phyloP scores from a whole-genome alignment of 495 filamentous ascomycete species.

The Penicillium egyptiacum region DNA sequence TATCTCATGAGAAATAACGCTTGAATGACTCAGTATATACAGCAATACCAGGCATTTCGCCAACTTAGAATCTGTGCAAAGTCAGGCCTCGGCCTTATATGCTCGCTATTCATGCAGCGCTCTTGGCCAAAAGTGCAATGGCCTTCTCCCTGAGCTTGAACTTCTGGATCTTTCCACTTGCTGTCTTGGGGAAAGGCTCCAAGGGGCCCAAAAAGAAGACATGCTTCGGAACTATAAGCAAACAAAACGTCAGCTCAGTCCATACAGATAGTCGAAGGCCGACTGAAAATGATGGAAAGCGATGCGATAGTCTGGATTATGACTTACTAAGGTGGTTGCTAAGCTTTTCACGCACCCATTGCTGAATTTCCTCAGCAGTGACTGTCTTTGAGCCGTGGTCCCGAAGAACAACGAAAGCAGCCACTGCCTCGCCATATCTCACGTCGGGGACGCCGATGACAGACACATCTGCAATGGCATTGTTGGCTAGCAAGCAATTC shows the following conservation, averaged over 20 bases:
- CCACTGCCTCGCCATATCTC: slow-evolving; percentile 82
- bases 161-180: slow-evolving; percentile 96
- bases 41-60: not conserved
- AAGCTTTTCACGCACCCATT: slow-evolving; percentile 71
- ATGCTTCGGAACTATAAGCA: slow-evolving; percentile 71
- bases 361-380: slow-evolving; percentile 53
- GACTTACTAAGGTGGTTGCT: slow-evolving; percentile 70
- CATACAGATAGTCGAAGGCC: not conserved
- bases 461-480: slow-evolving; percentile 67
- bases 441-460: slow-evolving; percentile 85
- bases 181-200: slow-evolving; percentile 83
- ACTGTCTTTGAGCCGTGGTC: slow-evolving; percentile 20
- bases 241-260: not conserved
- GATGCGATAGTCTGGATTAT: not conserved
- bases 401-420: slow-evolving; percentile 70
- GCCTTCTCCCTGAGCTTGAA: slow-evolving; percentile 77
- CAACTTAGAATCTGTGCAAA: not conserved
- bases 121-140: slow-evolving; percentile 42
- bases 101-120: slow-evolving; percentile 5
- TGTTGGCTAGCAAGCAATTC: slow-evolving; percentile 78
- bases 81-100: not conserved
- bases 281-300: not conserved
- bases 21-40: not conserved
- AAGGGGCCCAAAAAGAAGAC: slow-evolving; percentile 68
- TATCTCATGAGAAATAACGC: not conserved